Conservation (phyloP, 1,284 basidiomycete genomes). For the Leccinum variabile region DNA sequence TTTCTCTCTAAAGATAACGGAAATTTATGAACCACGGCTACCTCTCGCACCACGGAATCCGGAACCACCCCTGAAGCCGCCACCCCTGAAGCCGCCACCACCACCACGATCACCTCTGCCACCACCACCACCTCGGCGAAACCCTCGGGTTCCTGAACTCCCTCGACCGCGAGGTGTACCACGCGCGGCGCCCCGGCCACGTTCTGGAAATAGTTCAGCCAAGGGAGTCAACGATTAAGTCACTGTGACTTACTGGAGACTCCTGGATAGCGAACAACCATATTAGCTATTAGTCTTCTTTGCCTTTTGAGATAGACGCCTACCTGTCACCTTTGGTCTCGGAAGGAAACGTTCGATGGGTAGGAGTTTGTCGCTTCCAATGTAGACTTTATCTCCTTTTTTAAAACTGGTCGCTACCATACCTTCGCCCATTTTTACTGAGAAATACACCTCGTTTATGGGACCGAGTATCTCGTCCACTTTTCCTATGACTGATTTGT, state of each 20-base stretch:
- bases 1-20: slow-evolving; percentile 2
- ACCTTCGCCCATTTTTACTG: slow-evolving; percentile 95
- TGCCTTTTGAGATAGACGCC: slow-evolving; percentile 20
- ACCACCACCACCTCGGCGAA: slow-evolving; percentile 42
- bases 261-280: slow-evolving; percentile 34
- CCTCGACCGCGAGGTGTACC: slow-evolving; percentile 44
- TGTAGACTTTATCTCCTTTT: slow-evolving; percentile 97
- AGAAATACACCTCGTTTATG: slow-evolving; percentile 99
- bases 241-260: slow-evolving; percentile 46
- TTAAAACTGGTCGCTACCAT: slow-evolving; percentile 97
- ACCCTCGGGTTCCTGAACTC: slow-evolving; percentile 48
- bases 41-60: slow-evolving; percentile 45
- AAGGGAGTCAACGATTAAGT: neutral
- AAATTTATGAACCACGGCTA: slow-evolving; percentile 45
- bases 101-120: slow-evolving; percentile 47
- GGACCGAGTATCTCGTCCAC: slow-evolving; percentile 97
- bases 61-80: slow-evolving; percentile 44
- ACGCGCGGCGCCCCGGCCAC: slow-evolving; percentile 47
- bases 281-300: slow-evolving; percentile 4
- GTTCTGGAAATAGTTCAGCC: slow-evolving; percentile 45
- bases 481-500: slow-evolving; percentile 95
- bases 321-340: slow-evolving; percentile 86
- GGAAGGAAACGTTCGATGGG: slow-evolving; percentile 97
- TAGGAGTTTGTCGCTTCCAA: slow-evolving; percentile 92
- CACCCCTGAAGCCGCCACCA: slow-evolving; percentile 44